These are phyloP conservation scores for Neofusicoccum ribis DNA, from an alignment of 2,329 filamentous ascomycete genomes.

Conservation along the genomic window DNA sequence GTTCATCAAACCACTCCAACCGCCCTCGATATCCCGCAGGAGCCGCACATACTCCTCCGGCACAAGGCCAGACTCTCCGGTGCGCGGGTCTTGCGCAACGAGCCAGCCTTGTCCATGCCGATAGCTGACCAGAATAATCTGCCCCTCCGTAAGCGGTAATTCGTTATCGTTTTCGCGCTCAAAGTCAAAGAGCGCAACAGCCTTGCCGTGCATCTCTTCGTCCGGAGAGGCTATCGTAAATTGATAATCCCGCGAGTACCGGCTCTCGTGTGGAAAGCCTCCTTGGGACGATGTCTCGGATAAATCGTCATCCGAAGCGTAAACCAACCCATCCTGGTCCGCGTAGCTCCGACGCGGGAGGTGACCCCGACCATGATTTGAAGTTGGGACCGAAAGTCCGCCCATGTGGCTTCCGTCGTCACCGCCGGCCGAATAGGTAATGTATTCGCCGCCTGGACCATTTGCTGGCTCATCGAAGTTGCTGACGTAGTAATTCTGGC, in stretches of 20 bases:
- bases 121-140: constrained; percentile 95
- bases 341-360: constrained; percentile 45
- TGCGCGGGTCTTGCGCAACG: constrained; percentile 93
- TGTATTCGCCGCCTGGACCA: constrained; percentile 75
- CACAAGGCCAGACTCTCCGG: constrained; percentile 88
- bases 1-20: constrained; percentile 56
- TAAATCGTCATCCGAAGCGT: constrained; percentile 43
- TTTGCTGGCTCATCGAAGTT: constrained; percentile 66
- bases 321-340: constrained; percentile 41
- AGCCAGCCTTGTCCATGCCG: constrained; percentile 96
- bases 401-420: constrained; percentile 15
- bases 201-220: constrained; percentile 96
- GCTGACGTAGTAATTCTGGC: constrained; percentile 72
- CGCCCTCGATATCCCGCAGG: constrained; percentile 89
- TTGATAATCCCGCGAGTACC: constrained; percentile 88
- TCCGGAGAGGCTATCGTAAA: constrained; percentile 94
- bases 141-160: constrained; percentile 85
- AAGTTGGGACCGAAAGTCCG: constrained; percentile 9
- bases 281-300: constrained; percentile 18
- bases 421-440: constrained; percentile 61
- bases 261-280: constrained; percentile 64
- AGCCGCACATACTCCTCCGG: constrained; percentile 95
- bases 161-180: constrained; percentile 95
- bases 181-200: constrained; percentile 94
- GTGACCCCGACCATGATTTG: constrained; percentile 52